Evolutionary conservation across 176 grass and related monocot genomes (phyloP).

Genomic region (Juncus effusus): DNA sequence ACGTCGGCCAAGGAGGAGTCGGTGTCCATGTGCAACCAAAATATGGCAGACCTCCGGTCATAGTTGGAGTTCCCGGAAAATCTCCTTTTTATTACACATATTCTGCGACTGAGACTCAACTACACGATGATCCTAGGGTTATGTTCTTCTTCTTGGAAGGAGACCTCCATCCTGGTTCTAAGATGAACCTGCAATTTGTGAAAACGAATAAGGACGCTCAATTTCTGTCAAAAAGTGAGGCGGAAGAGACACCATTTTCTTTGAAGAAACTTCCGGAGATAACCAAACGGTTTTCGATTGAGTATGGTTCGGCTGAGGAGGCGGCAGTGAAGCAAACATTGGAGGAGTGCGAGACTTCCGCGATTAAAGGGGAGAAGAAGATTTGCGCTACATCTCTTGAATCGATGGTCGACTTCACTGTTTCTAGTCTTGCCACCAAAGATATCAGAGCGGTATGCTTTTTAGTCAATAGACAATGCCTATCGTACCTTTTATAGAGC

Average conservation of each 20-base stretch:
- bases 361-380: slow-evolving; percentile 55
- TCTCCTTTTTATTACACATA: slow-evolving; percentile 17
- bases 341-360: slow-evolving; percentile 51
- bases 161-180: slow-evolving; percentile 51
- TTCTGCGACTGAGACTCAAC: slow-evolving; percentile 54
- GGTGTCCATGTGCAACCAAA: slow-evolving; percentile 42
- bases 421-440: slow-evolving; percentile 56
- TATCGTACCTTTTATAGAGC: neutral
- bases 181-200: slow-evolving; percentile 51
- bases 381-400: slow-evolving; percentile 79
- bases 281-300: slow-evolving; percentile 46
- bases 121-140: slow-evolving; percentile 54
- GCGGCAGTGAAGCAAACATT: slow-evolving; percentile 49
- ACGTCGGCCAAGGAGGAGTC: slow-evolving; percentile 41
- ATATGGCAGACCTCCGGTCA: slow-evolving; percentile 12
- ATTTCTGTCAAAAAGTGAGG: slow-evolving; percentile 51
- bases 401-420: slow-evolving; percentile 91
- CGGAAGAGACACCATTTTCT: slow-evolving; percentile 70
- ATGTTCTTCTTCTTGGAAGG: slow-evolving; percentile 70
- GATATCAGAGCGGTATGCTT: slow-evolving; percentile 36
- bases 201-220: slow-evolving; percentile 14
- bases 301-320: slow-evolving; percentile 50
- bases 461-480: neutral
- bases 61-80: neutral
- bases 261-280: slow-evolving; percentile 53